Percentiles rank a stretch among this genome's conserved stretches.
phyloP scores from a whole-genome alignment of 148 eudicot genomes.

The Chenopodium formosanum region DNA sequence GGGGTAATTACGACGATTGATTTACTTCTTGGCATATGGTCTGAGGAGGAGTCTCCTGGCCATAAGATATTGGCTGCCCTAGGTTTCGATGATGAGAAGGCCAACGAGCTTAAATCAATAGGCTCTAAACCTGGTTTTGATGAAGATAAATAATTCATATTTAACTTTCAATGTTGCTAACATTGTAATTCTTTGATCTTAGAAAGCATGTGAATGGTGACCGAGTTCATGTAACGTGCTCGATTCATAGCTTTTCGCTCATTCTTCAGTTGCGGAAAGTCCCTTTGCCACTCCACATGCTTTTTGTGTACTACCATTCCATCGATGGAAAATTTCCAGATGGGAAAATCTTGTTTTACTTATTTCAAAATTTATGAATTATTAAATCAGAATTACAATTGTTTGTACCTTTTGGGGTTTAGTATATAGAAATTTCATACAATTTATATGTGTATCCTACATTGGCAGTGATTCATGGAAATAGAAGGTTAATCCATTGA shows the following conservation, averaged over 20 bases:
- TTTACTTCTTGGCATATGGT: slow-evolving; percentile 78
- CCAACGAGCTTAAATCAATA: slow-evolving; percentile 44
- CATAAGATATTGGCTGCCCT: slow-evolving; percentile 64
- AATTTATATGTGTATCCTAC: neutral
- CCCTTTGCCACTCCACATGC: neutral
- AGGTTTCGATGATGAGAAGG: slow-evolving; percentile 66
- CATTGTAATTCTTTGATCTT: slow-evolving; percentile 22
- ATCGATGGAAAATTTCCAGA: neutral
- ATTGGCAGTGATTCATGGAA: neutral
- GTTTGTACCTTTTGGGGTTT: neutral
- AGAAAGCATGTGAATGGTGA: slow-evolving; percentile 13
- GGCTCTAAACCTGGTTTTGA: slow-evolving; percentile 54
- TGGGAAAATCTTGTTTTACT: neutral
- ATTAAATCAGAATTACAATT: neutral
- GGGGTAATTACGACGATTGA: slow-evolving; percentile 60
- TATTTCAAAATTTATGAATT: neutral
- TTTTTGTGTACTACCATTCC: neutral
- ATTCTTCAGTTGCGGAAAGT: neutral
- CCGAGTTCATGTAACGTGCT: neutral
- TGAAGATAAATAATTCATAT: slow-evolving; percentile 24
- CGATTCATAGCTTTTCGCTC: neutral
- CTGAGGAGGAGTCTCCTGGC: slow-evolving; percentile 62
- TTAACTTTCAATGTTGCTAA: neutral
- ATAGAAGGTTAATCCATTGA: neutral
- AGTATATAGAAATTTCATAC: neutral